phyloP scores from a whole-genome alignment of 1,139 yeast genomes.

The Magnusiomyces clavatus region DNA sequence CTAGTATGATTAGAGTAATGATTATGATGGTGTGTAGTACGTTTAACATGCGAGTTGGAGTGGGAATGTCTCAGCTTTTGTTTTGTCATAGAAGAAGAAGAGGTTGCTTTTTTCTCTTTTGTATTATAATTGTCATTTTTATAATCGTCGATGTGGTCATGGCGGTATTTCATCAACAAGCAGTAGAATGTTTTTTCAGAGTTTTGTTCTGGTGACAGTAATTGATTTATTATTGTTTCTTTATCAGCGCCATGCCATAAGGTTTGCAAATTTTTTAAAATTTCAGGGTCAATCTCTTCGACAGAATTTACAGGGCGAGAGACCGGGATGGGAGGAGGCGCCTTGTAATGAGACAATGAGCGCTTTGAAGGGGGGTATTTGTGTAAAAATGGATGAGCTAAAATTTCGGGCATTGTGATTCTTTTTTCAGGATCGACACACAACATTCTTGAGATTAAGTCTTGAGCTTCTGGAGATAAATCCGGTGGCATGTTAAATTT shows the following conservation, averaged over 20 bases:
- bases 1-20: slow-evolving; percentile 9
- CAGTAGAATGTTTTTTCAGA: slow-evolving; percentile 90
- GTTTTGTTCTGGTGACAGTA: slow-evolving; percentile 53
- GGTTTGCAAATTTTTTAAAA: slow-evolving; percentile 76
- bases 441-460: slow-evolving; percentile 74
- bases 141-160: slow-evolving; percentile 46
- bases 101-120: neutral
- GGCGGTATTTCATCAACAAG: slow-evolving; percentile 72
- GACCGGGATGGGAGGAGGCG: slow-evolving; percentile 14
- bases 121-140: neutral
- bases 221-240: slow-evolving; percentile 48
- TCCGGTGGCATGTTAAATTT: slow-evolving; percentile 75
- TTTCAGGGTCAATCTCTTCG: slow-evolving; percentile 68
- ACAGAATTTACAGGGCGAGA: slow-evolving; percentile 41
- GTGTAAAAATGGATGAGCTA: slow-evolving; percentile 67
- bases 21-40: neutral
- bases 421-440: slow-evolving; percentile 73
- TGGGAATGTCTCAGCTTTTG: neutral
- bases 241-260: slow-evolving; percentile 84
- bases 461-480: slow-evolving; percentile 75
- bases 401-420: slow-evolving; percentile 64
- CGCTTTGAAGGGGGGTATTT: slow-evolving; percentile 49
- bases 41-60: neutral
- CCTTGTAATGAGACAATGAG: neutral
- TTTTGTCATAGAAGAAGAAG: neutral